phyloP scores from a whole-genome alignment of 2,329 filamentous ascomycete genomes.

The Chrysoporthe austroafricana region DNA sequence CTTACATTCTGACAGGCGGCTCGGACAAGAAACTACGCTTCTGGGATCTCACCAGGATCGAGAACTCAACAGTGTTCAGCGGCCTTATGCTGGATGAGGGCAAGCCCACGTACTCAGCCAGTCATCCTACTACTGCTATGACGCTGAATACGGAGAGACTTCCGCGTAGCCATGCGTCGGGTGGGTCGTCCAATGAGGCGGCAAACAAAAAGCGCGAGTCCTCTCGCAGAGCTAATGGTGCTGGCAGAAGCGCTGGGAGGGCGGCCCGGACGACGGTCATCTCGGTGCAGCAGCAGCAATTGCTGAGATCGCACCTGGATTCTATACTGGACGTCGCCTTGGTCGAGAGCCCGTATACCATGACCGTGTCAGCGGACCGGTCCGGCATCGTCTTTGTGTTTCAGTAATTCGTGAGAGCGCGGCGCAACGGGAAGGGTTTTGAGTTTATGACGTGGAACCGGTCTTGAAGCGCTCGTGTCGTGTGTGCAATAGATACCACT shows the following conservation, averaged over 20 bases:
- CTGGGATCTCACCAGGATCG: constrained; percentile 83
- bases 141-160: constrained; percentile 69
- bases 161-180: constrained; percentile 39
- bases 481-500: background rate
- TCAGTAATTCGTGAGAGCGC: constrained; percentile 39
- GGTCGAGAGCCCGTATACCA: constrained; percentile 85
- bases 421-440: background rate
- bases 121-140: constrained; percentile 65
- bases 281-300: constrained; percentile 81
- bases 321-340: constrained; percentile 86
- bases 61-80: constrained; percentile 80
- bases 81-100: constrained; percentile 72
- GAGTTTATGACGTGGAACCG: background rate
- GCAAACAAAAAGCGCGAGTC: constrained; percentile 31
- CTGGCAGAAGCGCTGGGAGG: constrained; percentile 36
- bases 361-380: constrained; percentile 89
- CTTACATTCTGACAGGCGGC: constrained; percentile 85
- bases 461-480: background rate
- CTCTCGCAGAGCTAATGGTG: constrained; percentile 18
- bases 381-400: constrained; percentile 89
- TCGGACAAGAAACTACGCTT: constrained; percentile 90
- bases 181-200: constrained; percentile 36
- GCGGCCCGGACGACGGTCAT: constrained; percentile 81
- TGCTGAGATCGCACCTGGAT: constrained; percentile 87
- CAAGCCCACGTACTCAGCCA: constrained; percentile 72